phyloP scores from a whole-genome alignment of 306 rosid species.

The Malus asiatica region DNA sequence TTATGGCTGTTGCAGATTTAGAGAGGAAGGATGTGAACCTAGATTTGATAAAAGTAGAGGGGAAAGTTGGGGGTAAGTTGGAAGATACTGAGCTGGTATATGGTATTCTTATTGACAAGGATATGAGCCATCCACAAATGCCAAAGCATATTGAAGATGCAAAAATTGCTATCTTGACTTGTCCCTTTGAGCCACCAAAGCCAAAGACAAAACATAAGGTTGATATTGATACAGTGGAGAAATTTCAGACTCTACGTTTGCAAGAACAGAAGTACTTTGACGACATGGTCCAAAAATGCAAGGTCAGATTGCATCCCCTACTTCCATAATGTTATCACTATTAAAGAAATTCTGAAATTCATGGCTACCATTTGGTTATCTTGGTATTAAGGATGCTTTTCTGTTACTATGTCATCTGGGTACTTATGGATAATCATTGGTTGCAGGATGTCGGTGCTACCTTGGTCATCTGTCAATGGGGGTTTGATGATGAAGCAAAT shows the following conservation, averaged over 20 bases:
- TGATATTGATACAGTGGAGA: constrained; percentile 91
- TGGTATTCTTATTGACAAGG: constrained; percentile 92
- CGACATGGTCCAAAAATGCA: constrained; percentile 94
- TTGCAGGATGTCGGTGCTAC: constrained; percentile 91
- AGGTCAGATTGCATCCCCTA: constrained; percentile 35
- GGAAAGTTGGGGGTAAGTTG: constrained; percentile 93
- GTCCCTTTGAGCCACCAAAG: constrained; percentile 99
- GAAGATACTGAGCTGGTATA: constrained; percentile 92
- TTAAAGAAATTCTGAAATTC: not conserved
- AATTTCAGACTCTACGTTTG: constrained; percentile 74
- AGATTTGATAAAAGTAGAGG: constrained; percentile 90
- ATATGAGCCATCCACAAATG: constrained; percentile 99
- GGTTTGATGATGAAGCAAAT: constrained; percentile 99
- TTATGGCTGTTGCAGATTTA: constrained; percentile 92
- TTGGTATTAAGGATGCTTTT: not conserved
- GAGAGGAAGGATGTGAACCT: constrained; percentile 91
- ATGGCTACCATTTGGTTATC: not conserved
- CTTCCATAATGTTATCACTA: not conserved
- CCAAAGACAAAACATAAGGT: constrained; percentile 99
- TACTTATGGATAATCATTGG: constrained; percentile 5
- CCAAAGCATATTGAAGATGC: constrained; percentile 93
- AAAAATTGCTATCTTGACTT: constrained; percentile 88
- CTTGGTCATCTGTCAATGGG: constrained; percentile 97
- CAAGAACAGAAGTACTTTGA: constrained; percentile 91
- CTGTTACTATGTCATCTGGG: not conserved